Percentiles rank a stretch among this genome's conserved stretches.
Conservation (phyloP, 805 yeast genomes). For the Wickerhamiella lipophila region DNA sequence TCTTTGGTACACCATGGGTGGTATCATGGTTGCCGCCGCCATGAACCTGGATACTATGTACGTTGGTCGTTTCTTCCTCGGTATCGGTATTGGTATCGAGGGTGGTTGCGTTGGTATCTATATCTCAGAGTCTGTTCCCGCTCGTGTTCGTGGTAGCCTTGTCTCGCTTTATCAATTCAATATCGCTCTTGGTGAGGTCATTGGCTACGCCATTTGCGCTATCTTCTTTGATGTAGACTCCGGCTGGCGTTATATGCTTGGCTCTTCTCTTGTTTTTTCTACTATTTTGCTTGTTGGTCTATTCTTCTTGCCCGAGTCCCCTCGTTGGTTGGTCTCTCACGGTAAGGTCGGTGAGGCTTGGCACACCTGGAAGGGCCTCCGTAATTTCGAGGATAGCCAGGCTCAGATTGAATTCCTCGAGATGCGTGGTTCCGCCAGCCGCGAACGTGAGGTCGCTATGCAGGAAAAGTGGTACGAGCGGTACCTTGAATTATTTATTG, state of each 20-base stretch:
- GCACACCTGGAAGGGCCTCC: conserved; percentile 38
- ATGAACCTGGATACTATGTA: conserved; percentile 37
- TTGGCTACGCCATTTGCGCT: conserved; percentile 53
- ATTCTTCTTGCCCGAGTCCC: conserved; percentile 48
- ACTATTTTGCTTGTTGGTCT: conserved; percentile 39
- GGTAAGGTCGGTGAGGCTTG: conserved; percentile 39
- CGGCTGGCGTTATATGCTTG: conserved; percentile 57
- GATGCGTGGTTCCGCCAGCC: conserved; percentile 40
- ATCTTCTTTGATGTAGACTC: conserved; percentile 43
- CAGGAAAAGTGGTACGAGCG: conserved; percentile 31
- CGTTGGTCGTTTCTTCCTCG: conserved; percentile 48
- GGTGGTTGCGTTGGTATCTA: conserved; percentile 54
- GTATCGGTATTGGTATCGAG: conserved; percentile 54
- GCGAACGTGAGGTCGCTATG: conserved; percentile 30
- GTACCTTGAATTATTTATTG: conserved; percentile 40
- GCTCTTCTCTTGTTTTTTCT: conserved; percentile 49
- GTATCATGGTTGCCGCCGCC: conserved; percentile 44
- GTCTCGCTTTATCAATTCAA: conserved; percentile 53
- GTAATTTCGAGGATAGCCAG: conserved; percentile 35
- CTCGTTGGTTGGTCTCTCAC: conserved; percentile 46
- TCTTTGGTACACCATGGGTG: conserved; percentile 49
- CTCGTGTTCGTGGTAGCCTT: conserved; percentile 44
- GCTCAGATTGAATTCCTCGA: conserved; percentile 45
- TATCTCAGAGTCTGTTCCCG: conserved; percentile 49
- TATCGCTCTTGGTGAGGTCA: conserved; percentile 53